A percentile compares a stretch with the other conserved stretches of the same genome.
phyloP scores from a whole-genome alignment of 139 green algal species.

The Nannochloris sp. region DNA sequence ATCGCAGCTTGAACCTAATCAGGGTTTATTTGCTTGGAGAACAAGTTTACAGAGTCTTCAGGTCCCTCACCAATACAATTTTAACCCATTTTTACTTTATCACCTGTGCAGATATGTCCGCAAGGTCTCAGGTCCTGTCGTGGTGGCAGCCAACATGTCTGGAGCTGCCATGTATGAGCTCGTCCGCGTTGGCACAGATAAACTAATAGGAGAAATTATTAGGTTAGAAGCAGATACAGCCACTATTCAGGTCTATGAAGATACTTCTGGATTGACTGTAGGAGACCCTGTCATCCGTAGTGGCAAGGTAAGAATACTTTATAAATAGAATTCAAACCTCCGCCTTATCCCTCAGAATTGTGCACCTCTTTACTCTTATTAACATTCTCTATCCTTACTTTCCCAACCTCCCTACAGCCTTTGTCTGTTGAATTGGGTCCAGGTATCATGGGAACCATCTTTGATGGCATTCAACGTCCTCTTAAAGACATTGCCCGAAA shows the following conservation, averaged over 20 bases:
- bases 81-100: not conserved
- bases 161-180: constrained; percentile 99
- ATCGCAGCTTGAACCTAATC: too few relatives aligned
- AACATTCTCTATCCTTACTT: not conserved
- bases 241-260: constrained; percentile 98
- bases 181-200: constrained; percentile 87
- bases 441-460: constrained; percentile 95
- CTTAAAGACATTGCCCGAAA: constrained; percentile 83
- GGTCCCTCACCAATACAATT: not conserved
- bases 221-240: constrained; percentile 92
- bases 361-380: not conserved
- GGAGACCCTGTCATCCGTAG: constrained; percentile 82
- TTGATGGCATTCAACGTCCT: constrained; percentile 98
- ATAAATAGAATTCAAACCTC: too few relatives aligned
- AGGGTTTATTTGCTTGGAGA: not conserved
- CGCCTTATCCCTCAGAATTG: constrained; percentile 4
- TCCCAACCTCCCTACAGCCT: constrained; percentile 47
- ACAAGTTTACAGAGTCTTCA: not conserved
- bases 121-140: constrained; percentile 95
- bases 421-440: constrained; percentile 95
- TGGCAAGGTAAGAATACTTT: constrained; percentile 64
- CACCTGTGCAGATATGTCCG: constrained; percentile 47
- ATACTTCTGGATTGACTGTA: constrained; percentile 93
- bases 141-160: constrained; percentile 91
- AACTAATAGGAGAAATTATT: constrained; percentile 99